These are phyloP conservation scores for Halophytophthora batemanensis DNA, from an alignment of 352 stramenopile species.

Conservation along the genomic window DNA sequence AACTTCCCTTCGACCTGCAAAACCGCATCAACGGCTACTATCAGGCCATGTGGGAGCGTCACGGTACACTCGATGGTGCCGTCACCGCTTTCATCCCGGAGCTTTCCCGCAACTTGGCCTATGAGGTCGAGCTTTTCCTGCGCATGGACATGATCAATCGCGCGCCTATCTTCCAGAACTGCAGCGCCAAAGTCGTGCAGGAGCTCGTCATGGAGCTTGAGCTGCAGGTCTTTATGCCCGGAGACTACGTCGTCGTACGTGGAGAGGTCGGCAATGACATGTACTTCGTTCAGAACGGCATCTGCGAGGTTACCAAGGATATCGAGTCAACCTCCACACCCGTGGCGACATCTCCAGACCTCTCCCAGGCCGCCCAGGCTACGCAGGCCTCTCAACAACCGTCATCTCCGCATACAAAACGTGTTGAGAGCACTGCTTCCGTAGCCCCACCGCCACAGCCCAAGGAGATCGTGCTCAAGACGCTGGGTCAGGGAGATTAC, in stretches of 20 bases:
- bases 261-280: conserved; percentile 85
- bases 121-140: conserved; percentile 81
- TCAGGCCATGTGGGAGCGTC: conserved; percentile 82
- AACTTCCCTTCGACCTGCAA: conserved; percentile 72
- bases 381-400: conserved; percentile 11
- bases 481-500: conserved; percentile 71
- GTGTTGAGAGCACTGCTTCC: conserved; percentile 11
- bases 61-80: conserved; percentile 74
- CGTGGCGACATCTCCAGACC: conserved; percentile 3
- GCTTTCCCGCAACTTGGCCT: conserved; percentile 73
- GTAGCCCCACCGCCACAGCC: conserved; percentile 8
- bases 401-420: conserved; percentile 3
- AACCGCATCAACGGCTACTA: conserved; percentile 87
- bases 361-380: neutral
- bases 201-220: conserved; percentile 82
- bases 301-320: conserved; percentile 84
- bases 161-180: conserved; percentile 79
- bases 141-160: conserved; percentile 88
- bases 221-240: conserved; percentile 82
- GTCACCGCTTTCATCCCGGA: conserved; percentile 78
- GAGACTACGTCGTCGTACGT: conserved; percentile 80
- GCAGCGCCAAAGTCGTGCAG: conserved; percentile 78
- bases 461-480: conserved; percentile 67
- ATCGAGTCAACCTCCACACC: conserved; percentile 12
- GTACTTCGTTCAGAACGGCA: conserved; percentile 83